phyloP scores from a whole-genome alignment of 2,329 filamentous ascomycete species.

The Diplodia intermedia region DNA sequence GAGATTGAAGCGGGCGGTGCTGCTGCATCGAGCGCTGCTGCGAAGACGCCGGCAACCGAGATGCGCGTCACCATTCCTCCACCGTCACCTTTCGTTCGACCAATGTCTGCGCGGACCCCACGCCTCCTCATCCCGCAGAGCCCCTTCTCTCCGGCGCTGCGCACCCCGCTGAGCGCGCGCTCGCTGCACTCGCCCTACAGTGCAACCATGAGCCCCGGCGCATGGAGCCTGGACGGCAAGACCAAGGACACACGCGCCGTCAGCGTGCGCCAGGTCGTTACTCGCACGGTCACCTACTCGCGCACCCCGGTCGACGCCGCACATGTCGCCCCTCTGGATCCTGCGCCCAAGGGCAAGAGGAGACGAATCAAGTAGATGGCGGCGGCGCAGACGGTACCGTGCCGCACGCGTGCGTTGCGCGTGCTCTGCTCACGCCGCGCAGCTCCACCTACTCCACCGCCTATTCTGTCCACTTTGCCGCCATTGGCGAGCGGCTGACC shows the following conservation, averaged over 20 bases:
- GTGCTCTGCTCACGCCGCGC: slow-evolving; percentile 13
- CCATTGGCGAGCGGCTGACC: slow-evolving; percentile 30
- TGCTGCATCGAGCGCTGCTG: neutral
- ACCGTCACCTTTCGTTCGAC: slow-evolving; percentile 69
- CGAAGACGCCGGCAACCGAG: slow-evolving; percentile 21
- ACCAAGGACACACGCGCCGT: slow-evolving; percentile 60
- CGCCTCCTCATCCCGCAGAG: slow-evolving; percentile 79
- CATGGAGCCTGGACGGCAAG: slow-evolving; percentile 76
- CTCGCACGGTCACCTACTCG: slow-evolving; percentile 92
- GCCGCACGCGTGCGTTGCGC: slow-evolving; percentile 17
- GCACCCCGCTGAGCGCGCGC: slow-evolving; percentile 70
- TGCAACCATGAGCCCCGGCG: slow-evolving; percentile 74
- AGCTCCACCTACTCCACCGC: slow-evolving; percentile 30
- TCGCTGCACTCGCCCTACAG: slow-evolving; percentile 75
- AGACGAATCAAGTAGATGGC: slow-evolving; percentile 69
- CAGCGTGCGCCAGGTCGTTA: slow-evolving; percentile 86
- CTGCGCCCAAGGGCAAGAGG: slow-evolving; percentile 90
- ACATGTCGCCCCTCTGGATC: slow-evolving; percentile 70
- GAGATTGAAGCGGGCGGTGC: neutral
- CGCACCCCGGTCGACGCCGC: slow-evolving; percentile 53
- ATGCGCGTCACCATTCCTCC: slow-evolving; percentile 62
- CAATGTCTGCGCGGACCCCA: slow-evolving; percentile 65
- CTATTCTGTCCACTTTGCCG: slow-evolving; percentile 9
- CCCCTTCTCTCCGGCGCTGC: slow-evolving; percentile 65
- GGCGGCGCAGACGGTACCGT: slow-evolving; percentile 10